Percentiles rank a stretch among this genome's conserved stretches.
Evolutionary conservation across 1,284 basidiomycete species (phyloP).

Genomic region (Ganoderma lingzhi): DNA sequence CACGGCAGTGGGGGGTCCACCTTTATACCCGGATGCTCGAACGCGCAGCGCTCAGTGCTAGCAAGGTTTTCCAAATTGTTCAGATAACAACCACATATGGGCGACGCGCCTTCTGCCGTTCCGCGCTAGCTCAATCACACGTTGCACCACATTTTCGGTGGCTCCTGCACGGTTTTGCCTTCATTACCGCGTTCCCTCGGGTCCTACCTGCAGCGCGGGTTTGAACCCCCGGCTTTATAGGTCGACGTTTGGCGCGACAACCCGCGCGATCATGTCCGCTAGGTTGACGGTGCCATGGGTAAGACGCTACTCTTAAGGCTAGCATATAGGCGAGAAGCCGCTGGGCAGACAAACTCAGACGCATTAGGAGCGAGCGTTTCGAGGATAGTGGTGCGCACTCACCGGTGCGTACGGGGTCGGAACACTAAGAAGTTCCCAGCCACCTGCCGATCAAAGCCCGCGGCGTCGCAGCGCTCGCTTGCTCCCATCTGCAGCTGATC

Average conservation of each 20-base stretch:
- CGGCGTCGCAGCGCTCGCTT: conserved; percentile 21
- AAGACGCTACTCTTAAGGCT: conserved; percentile 24
- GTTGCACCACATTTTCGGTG: conserved; percentile 20
- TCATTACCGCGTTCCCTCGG: conserved; percentile 26
- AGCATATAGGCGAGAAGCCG: conserved; percentile 21
- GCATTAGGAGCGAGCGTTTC: conserved; percentile 23
- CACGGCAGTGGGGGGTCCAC: conserved; percentile 1
- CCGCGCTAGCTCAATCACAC: conserved; percentile 21
- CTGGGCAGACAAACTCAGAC: conserved; percentile 27
- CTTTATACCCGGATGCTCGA: conserved; percentile 23
- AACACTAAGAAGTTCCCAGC: conserved; percentile 14
- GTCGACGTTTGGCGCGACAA: conserved; percentile 22
- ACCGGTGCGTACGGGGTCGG: conserved; percentile 13
- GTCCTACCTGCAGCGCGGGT: conserved; percentile 19
- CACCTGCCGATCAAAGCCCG: conserved; percentile 21
- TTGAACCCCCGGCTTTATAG: conserved; percentile 11
- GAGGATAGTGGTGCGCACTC: conserved; percentile 18
- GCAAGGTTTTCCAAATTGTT: conserved; percentile 5
- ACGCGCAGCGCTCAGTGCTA: conserved; percentile 20
- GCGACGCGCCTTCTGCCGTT: conserved; percentile 19
- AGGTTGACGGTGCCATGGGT: conserved; percentile 21
- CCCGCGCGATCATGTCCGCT: background rate
- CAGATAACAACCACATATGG: conserved; percentile 15
- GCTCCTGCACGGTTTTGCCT: conserved; percentile 17
- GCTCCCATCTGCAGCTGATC: conserved; percentile 12